These are phyloP conservation scores for Lactarius indigo DNA, from an alignment of 768 basidiomycete genomes.

Conservation along the genomic window DNA sequence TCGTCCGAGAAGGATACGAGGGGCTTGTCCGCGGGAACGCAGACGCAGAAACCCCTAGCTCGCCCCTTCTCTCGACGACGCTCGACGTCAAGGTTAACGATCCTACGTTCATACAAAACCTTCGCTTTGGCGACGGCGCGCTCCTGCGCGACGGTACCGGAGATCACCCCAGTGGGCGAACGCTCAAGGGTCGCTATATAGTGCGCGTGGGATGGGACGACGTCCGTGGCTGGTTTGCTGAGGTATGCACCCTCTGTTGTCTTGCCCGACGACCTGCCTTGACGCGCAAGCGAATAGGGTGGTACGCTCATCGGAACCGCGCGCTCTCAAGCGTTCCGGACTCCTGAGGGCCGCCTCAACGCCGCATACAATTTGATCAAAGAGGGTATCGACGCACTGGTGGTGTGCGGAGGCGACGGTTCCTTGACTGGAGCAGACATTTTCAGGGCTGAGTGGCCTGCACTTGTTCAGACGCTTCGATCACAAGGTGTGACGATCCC, in stretches of 20 bases:
- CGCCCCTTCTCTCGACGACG: slow-evolving; percentile 27
- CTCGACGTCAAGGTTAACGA: slow-evolving; percentile 28
- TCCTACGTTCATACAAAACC: slow-evolving; percentile 55
- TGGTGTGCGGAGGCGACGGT: slow-evolving; percentile 97
- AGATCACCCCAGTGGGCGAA: slow-evolving; percentile 61
- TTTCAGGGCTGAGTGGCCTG: slow-evolving; percentile 92
- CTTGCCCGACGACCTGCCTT: not conserved
- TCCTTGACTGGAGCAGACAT: slow-evolving; percentile 94
- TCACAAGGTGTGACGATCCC: slow-evolving; percentile 46
- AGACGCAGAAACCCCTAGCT: slow-evolving; percentile 22
- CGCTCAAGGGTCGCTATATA: slow-evolving; percentile 88
- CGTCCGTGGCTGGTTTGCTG: slow-evolving; percentile 89
- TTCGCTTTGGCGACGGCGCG: slow-evolving; percentile 79
- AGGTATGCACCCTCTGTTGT: slow-evolving; percentile 46
- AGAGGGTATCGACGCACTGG: slow-evolving; percentile 95
- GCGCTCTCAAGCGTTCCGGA: slow-evolving; percentile 79
- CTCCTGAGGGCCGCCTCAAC: slow-evolving; percentile 78
- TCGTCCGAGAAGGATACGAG: slow-evolving; percentile 98
- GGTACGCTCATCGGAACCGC: slow-evolving; percentile 97
- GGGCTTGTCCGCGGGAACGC: slow-evolving; percentile 92
- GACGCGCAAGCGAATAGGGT: slow-evolving; percentile 46
- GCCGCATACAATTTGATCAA: slow-evolving; percentile 91
- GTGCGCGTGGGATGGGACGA: slow-evolving; percentile 98
- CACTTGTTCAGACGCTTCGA: slow-evolving; percentile 67
- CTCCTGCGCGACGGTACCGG: slow-evolving; percentile 78